Evolutionary conservation across 305 asterid species (phyloP), one percentile per base, ranked within the genome.

Genomic region (Rubia peregrina): DNA sequence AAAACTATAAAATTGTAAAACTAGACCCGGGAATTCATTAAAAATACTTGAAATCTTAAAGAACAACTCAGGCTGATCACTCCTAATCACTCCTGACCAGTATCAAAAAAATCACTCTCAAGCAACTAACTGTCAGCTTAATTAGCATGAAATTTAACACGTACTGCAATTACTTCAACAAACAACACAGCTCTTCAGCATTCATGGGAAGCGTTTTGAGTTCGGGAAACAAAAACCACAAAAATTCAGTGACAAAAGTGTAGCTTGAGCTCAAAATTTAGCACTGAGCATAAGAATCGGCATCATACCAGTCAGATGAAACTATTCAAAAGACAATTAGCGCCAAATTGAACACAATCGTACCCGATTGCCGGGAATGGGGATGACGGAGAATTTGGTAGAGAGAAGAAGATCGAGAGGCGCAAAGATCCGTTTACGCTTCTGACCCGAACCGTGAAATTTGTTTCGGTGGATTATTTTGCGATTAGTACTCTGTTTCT

Each of bases 371-470:
- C 19, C 67, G 67, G 26, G 21, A 30, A 62, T 14, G 67, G 67
- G 22, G 67, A 62, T 62, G 67, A 13, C 67, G 67, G 67, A 62
- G 42, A 62, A 22, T 60, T 59, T 60, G n/a, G 65, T 26, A 21
- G 17, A 16, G 14, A 24, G 41, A 60, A 11, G 9, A 60, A 26
- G 65, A 60, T 60, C 65, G 65, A 60, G 65, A 22, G 40, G 65
- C 14, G 51, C 16, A 59, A 59, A 10, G 38, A 60, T 22, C 40
- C 82, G 73, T 85, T 75, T 62, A 74, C 84, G 66, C 68, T 61
- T 26, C 68, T 79, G 60, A 76, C 81, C 73, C 60, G 59, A 24
- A 24, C 41, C 38, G 65, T 13, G 2, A 22, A 21, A 7, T 12
- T 0, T 0, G 3, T 59, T 59, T 21, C 33, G 5, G 8, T 4